Evolutionary conservation across 306 rosid genomes (phyloP), one percentile per base, ranked within the genome.

Genomic region (Morella rubra): DNA sequence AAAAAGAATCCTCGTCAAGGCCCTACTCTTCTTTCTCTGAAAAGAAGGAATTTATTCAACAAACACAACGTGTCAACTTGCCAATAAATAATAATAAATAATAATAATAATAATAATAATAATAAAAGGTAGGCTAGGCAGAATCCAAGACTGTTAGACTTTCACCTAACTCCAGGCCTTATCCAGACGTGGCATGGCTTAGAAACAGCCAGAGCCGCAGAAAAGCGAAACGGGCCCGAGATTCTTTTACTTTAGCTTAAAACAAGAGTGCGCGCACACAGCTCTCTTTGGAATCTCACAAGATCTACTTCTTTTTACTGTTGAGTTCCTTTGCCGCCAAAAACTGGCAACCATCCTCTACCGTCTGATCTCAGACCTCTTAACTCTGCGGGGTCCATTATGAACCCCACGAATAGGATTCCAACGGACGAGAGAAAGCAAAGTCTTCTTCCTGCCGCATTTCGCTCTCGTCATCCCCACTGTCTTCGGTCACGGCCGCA

Each of bases 391-490:
- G 87, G 91, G 76, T 87, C 87, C 40, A 61, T 83, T 45, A 58
- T 81, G 91, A 91, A 80, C 84, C 92, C 92, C 86, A 61, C 78
- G 84, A 87, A 81, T 76, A 76, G 12, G 85, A 85, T 83, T 89
- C 96, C 83, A 77, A 75, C 74, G 11, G 79, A 58, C 77, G 73
- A 75, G 81, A 76, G 66, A 87, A 73, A 70, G 70, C 72, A 49
- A 73, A 20, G 80, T 55, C 84, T 81, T 66, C 80, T 66, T 84
- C 72, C 82, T 81, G 82, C 89, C 79, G 50, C 89, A 69, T 40
- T 80, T 70, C 83, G 75, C 83, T 69, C 69, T 64, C 81, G 66
- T 74, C 74, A 67, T 76, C 79, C 80, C 66, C 81, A 67, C 78
- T 86, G 46, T 77, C 74, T 81, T 52, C 81, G 40, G 75, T 80